Evolutionary conservation across 2,329 filamentous ascomycete genomes (phyloP).

Genomic region (Fusarium robinianum): DNA sequence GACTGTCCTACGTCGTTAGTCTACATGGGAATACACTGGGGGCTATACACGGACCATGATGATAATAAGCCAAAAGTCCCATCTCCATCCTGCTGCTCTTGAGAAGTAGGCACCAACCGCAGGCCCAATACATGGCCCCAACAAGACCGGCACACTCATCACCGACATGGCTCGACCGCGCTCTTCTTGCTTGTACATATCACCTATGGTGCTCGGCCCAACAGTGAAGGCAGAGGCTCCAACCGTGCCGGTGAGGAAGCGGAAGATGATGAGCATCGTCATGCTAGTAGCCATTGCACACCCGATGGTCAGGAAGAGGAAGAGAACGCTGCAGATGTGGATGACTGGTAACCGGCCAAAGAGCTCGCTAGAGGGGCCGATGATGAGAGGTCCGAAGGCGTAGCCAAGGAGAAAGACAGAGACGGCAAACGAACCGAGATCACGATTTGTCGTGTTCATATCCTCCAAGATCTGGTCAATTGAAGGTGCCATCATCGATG

Average conservation of each 20-base stretch:
- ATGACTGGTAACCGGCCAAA: constrained; percentile 51
- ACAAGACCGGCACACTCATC: constrained; percentile 31
- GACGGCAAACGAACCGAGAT: constrained; percentile 34
- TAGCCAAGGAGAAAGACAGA: constrained; percentile 50
- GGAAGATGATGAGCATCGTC: constrained; percentile 61
- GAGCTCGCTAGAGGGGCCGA: constrained; percentile 54
- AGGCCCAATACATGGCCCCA: constrained; percentile 33
- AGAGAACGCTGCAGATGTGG: constrained; percentile 45
- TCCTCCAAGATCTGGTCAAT: constrained; percentile 17
- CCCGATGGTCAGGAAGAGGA: constrained; percentile 9
- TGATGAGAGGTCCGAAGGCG: constrained; percentile 52
- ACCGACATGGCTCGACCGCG: constrained; percentile 40
- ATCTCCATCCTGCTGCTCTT: constrained; percentile 52
- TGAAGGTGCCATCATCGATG: constrained; percentile 20
- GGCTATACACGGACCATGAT: constrained; percentile 38
- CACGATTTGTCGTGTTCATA: constrained; percentile 15
- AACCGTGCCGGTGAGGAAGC: constrained; percentile 63
- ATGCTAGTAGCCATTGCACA: constrained; percentile 20
- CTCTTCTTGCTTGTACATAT: constrained; percentile 58
- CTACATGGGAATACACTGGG: constrained; percentile 35
- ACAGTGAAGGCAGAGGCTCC: constrained; percentile 62
- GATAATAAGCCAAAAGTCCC: constrained; percentile 55
- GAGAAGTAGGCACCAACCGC: constrained; percentile 49
- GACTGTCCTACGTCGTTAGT: constrained; percentile 1
- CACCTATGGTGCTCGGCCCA: constrained; percentile 60